These are phyloP conservation scores for Daedaleopsis sinensis DNA, from an alignment of 768 basidiomycete species.

Conservation along the genomic window DNA sequence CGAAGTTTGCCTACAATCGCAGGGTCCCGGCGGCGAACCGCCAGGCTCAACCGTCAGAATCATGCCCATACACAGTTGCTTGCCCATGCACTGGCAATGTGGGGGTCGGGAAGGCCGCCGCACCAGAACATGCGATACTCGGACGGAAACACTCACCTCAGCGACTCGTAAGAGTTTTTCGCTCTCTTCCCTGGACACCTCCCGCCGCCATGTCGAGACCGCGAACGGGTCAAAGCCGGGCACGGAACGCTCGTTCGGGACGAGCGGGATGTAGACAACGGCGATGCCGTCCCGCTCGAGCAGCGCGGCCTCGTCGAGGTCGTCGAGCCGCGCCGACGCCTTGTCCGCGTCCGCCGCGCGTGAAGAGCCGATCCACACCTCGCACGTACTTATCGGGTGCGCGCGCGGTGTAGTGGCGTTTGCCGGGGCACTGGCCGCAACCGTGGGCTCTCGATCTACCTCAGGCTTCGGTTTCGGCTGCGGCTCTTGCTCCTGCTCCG, in stretches of 20 bases:
- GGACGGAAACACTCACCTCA: constrained; percentile 15
- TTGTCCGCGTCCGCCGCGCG: constrained; percentile 16
- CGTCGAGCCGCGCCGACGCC: constrained; percentile 27
- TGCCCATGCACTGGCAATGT: too few relatives aligned
- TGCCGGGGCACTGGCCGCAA: too few relatives aligned
- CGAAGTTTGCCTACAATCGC: constrained; percentile 25
- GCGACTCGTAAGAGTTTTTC: constrained; percentile 27
- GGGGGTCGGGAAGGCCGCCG: too few relatives aligned
- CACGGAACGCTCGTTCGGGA: constrained; percentile 25
- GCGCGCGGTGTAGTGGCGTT: neutral
- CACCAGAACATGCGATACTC: too few relatives aligned
- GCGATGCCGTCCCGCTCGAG: constrained; percentile 28
- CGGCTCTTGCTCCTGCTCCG: neutral
- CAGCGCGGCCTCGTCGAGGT: constrained; percentile 31
- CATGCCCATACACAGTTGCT: too few relatives aligned
- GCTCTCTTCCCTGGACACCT: constrained; percentile 27
- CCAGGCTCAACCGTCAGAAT: neutral
- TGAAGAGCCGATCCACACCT: constrained; percentile 33
- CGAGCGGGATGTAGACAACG: constrained; percentile 30
- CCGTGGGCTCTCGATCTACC: too few relatives aligned
- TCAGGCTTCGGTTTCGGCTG: neutral
- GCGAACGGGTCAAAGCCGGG: constrained; percentile 30
- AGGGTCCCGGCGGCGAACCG: too few relatives aligned
- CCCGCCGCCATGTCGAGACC: constrained; percentile 31
- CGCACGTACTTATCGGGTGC: constrained; percentile 21